Evolutionary conservation across 164 flowering plant genomes (phyloP), one percentile per base, ranked within the genome.

Genomic region (Stephania japonica): DNA sequence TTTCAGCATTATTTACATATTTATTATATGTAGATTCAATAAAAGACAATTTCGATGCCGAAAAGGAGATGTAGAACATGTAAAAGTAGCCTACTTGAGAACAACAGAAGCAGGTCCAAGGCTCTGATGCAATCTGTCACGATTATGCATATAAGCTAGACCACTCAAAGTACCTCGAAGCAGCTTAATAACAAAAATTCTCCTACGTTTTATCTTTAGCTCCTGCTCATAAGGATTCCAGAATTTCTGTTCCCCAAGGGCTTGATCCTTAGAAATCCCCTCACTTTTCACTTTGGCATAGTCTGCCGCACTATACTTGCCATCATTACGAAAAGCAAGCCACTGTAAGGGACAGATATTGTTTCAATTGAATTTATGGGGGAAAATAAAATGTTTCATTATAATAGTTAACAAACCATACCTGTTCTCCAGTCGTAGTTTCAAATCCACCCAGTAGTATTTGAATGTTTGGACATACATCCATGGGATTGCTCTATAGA

Each of bases 391-490:
- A n/a, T 69, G 2, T 59, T 19, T 73, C 53, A 73, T 77, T 38
- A 49, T n/a, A 41, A 67, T 59, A 69, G 50, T 59, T 65, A 42
- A 70, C 64, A 68, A 41, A 43, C 75, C 72, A 81, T 44, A 94
- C 98, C 97, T 92, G 97, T 77, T 94, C 98, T 67, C 98, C 97
- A 24, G 94, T 91, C 79, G 75, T 88, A 44, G 95, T 94, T 83
- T 94, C 97, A 83, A 94, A 94, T 10, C 97, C 98, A 24, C 98
- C 98, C 64, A 94, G 72, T 42, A 94, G 94, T 76, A 85, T 76
- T 73, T 81, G 84, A 64, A 94, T 83, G 85, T 94, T 90, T 81
- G 78, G 80, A 74, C 84, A 82, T 19, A 78, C 50, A 73, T 75
- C 82, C 73, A 83, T 78, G 65, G 92, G 76, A 80, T 81, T 83